phyloP scores from a whole-genome alignment of 2,329 filamentous ascomycete species.

The Cryphonectria japonica region DNA sequence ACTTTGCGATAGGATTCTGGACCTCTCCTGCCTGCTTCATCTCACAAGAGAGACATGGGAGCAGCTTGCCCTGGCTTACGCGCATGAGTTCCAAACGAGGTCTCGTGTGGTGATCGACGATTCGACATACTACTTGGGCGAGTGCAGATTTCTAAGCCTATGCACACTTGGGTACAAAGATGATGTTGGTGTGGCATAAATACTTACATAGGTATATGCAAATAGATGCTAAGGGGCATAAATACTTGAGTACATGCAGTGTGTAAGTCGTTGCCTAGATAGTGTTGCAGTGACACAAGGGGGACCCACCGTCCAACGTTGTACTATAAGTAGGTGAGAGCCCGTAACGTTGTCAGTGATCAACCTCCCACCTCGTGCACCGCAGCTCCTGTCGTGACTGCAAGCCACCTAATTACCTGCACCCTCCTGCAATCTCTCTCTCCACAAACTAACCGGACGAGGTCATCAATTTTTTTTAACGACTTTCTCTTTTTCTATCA shows the following conservation, averaged over 20 bases:
- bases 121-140: background rate
- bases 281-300: background rate
- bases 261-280: background rate
- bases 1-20: background rate
- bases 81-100: background rate
- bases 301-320: background rate
- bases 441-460: background rate
- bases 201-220: background rate
- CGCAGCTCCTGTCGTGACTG: background rate
- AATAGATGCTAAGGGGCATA: background rate
- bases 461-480: background rate
- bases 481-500: background rate
- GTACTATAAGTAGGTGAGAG: background rate
- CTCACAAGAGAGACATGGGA: background rate
- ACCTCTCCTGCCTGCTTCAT: background rate
- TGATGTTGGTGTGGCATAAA: background rate
- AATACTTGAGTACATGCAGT: constrained; percentile 5
- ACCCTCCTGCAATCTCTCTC: background rate
- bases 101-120: background rate
- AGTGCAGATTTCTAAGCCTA: background rate
- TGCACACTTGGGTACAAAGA: background rate
- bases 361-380: background rate
- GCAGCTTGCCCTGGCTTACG: background rate
- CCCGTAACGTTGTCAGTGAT: background rate
- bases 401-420: background rate